These are phyloP conservation scores for Apiospora phragmitis DNA, from an alignment of 2,329 filamentous ascomycete genomes.

Conservation along the genomic window DNA sequence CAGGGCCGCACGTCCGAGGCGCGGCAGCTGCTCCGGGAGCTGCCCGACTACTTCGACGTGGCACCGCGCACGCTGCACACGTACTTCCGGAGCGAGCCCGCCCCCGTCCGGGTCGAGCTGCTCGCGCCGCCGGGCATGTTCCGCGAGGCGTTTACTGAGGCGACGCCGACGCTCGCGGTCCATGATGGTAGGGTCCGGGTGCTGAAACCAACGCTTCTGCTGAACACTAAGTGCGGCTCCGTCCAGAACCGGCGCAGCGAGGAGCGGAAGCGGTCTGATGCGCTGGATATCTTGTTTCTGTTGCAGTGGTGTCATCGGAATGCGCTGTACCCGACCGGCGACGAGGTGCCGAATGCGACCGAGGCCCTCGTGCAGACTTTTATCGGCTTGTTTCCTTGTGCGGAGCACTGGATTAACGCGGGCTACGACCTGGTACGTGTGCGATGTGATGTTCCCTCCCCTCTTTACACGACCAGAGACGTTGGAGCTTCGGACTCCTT, in stretches of 20 bases:
- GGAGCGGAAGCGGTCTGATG: not conserved
- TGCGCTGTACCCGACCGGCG: not conserved
- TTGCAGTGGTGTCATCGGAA: conserved; percentile 6
- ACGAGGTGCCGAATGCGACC: not conserved
- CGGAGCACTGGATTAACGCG: not conserved
- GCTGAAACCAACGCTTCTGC: conserved; percentile 6
- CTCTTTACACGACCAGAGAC: not conserved
- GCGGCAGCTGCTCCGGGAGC: conserved; percentile 1
- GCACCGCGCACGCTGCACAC: conserved; percentile 10
- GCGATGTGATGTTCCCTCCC: not conserved
- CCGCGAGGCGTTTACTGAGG: not conserved
- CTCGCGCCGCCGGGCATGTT: conserved; percentile 13
- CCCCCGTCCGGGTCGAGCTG: conserved; percentile 1
- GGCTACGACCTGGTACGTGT: conserved; percentile 5
- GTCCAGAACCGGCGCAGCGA: not conserved
- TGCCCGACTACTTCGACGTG: not conserved
- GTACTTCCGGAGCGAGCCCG: not conserved
- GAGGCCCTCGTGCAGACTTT: not conserved
- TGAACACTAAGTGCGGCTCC: conserved; percentile 12
- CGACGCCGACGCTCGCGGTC: conserved; percentile 5
- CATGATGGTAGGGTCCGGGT: not conserved
- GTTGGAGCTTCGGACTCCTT: not conserved
- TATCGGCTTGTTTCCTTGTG: not conserved
- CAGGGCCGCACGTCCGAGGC: not conserved
- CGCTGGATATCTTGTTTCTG: conserved; percentile 12